These are phyloP conservation scores for Colletotrichum trifolii DNA, from an alignment of 2,329 filamentous ascomycete species.

Conservation along the genomic window DNA sequence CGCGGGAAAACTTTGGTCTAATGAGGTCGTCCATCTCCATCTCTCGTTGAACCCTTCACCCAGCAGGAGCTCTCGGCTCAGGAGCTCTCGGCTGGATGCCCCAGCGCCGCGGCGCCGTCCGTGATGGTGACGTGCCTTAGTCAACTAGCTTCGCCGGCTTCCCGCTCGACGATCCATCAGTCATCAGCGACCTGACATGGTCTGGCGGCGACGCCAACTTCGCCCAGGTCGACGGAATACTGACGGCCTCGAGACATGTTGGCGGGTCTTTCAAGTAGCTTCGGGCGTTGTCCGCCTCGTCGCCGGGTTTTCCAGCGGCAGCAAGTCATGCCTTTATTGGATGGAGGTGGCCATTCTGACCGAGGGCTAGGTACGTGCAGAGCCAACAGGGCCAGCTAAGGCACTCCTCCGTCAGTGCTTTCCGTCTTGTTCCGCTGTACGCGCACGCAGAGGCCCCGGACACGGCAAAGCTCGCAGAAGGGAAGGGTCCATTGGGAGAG, in stretches of 20 bases:
- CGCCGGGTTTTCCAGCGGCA: not conserved
- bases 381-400: slow-evolving; percentile 4
- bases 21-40: slow-evolving; percentile 3
- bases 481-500: slow-evolving; percentile 24
- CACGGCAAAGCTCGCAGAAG: slow-evolving; percentile 12
- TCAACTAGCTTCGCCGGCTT: slow-evolving; percentile 5
- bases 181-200: not conserved
- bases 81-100: slow-evolving; percentile 24
- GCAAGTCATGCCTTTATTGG: slow-evolving; percentile 25
- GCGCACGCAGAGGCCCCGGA: slow-evolving; percentile 21
- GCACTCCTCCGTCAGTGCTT: slow-evolving; percentile 20
- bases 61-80: slow-evolving; percentile 13
- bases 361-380: slow-evolving; percentile 19
- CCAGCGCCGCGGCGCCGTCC: slow-evolving; percentile 9
- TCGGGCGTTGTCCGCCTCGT: no score
- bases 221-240: slow-evolving; percentile 9
- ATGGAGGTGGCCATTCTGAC: slow-evolving; percentile 14
- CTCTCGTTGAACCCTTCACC: slow-evolving; percentile 29
- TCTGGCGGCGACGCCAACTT: slow-evolving; percentile 4
- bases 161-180: slow-evolving; percentile 7
- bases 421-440: slow-evolving; percentile 4
- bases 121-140: slow-evolving; percentile 13
- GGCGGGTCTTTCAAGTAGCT: no score
- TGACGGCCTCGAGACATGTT: slow-evolving; percentile 6
- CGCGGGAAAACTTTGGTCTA: slow-evolving; percentile 11